These are phyloP conservation scores for Aspergillus incahuasiensis DNA, from an alignment of 495 filamentous ascomycete genomes.

Conservation along the genomic window DNA sequence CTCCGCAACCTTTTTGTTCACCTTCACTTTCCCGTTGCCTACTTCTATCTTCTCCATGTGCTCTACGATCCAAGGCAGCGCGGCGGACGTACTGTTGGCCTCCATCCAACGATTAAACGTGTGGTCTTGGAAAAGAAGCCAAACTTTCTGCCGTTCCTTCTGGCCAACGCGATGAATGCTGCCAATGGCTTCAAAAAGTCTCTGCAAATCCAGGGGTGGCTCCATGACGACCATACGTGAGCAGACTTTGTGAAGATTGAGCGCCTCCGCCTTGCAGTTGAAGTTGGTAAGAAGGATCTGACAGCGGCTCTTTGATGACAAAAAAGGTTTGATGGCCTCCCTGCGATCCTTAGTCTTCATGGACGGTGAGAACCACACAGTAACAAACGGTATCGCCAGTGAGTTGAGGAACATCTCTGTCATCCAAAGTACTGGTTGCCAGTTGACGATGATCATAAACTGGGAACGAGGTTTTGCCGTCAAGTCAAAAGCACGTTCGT, in stretches of 20 bases:
- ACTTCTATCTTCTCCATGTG: background rate
- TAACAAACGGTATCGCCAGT: background rate
- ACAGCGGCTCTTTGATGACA: background rate
- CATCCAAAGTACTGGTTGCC: background rate
- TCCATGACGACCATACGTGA: constrained; percentile 7
- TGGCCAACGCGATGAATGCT: constrained; percentile 12
- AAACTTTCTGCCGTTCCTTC: constrained; percentile 6
- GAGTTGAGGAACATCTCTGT: background rate
- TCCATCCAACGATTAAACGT: constrained; percentile 15
- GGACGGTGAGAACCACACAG: background rate
- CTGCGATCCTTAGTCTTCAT: background rate
- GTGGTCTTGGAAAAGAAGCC: constrained; percentile 13
- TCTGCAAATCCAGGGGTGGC: background rate
- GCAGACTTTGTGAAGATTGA: constrained; percentile 3
- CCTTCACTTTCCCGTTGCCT: background rate
- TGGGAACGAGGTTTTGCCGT: background rate
- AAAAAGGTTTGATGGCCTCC: background rate
- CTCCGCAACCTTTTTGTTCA: background rate
- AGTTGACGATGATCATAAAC: background rate
- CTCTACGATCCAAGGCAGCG: background rate
- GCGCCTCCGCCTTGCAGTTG: background rate
- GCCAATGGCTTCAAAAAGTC: constrained; percentile 4
- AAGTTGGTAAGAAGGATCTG: constrained; percentile 9
- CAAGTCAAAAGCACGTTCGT: background rate
- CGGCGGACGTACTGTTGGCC: background rate